phyloP scores from a whole-genome alignment of 495 filamentous ascomycete species.

The Evansstolkia leycettana region DNA sequence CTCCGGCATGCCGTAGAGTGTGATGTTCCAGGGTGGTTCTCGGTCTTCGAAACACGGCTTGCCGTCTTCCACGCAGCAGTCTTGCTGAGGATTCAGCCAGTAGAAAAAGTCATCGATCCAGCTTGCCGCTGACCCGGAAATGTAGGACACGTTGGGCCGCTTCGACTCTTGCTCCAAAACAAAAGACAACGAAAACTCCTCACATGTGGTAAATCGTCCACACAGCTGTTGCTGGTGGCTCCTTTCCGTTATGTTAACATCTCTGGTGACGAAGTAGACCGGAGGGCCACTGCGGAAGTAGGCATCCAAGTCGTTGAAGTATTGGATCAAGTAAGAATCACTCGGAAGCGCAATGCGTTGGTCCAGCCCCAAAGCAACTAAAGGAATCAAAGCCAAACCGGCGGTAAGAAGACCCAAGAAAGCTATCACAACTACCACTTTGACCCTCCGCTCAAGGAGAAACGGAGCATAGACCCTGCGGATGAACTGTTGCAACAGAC shows the following conservation, averaged over 20 bases:
- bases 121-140: conserved; percentile 81
- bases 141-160: conserved; percentile 77
- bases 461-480: conserved; percentile 75
- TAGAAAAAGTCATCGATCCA: conserved; percentile 96
- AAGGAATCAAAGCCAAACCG: conserved; percentile 70
- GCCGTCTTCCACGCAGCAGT: conserved; percentile 60
- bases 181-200: conserved; percentile 71
- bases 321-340: conserved; percentile 84
- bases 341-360: conserved; percentile 88
- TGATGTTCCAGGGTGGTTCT: conserved; percentile 73
- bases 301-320: conserved; percentile 87
- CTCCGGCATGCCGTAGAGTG: conserved; percentile 81
- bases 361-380: conserved; percentile 77
- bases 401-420: conserved; percentile 86
- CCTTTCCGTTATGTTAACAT: conserved; percentile 64
- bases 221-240: conserved; percentile 73
- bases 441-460: conserved; percentile 66
- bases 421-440: conserved; percentile 57
- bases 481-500: conserved; percentile 69
- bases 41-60: conserved; percentile 68
- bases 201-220: conserved; percentile 80
- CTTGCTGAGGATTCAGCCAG: conserved; percentile 84
- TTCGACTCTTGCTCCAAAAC: conserved; percentile 88
- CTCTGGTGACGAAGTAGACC: conserved; percentile 86
- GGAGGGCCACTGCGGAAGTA: conserved; percentile 89